These are phyloP conservation scores for Candida coquimbonensis DNA, from an alignment of 805 yeast genomes.

Conservation along the genomic window DNA sequence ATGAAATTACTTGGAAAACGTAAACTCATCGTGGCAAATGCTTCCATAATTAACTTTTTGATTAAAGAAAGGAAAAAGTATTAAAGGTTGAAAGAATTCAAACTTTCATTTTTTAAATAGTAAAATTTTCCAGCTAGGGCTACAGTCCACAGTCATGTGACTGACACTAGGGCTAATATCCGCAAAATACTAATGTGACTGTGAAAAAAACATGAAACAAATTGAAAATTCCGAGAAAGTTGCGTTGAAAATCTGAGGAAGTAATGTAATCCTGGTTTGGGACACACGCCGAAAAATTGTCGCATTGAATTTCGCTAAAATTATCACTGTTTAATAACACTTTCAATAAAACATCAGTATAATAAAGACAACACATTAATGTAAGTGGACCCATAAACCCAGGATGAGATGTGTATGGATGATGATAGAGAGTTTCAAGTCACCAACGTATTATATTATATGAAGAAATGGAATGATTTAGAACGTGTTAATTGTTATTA, in stretches of 20 bases:
- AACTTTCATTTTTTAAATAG: not conserved
- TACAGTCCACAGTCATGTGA: not conserved
- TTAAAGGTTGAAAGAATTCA: not conserved
- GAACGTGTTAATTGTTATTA: no score
- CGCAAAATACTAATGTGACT: constrained; percentile 8
- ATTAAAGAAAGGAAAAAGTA: constrained; percentile 20
- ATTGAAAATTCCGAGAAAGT: constrained; percentile 10
- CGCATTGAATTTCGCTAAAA: constrained; percentile 2
- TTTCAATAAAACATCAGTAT: not conserved
- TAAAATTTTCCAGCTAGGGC: constrained; percentile 8
- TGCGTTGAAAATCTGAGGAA: not conserved
- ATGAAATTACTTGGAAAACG: constrained; percentile 24
- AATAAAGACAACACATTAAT: constrained; percentile 15
- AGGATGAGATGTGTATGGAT: not conserved
- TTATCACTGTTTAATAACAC: constrained; percentile 1
- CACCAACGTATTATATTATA: not conserved
- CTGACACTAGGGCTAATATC: not conserved
- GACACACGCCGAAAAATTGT: constrained; percentile 4
- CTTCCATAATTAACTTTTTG: constrained; percentile 26
- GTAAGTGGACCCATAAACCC: constrained; percentile 13
- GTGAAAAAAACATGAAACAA: not conserved
- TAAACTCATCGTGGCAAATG: constrained; percentile 28
- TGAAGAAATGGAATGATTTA: no score
- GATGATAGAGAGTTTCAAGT: not conserved
- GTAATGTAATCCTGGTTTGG: constrained; percentile 4